Evolutionary conservation across 2,329 filamentous ascomycete species (phyloP).

Genomic region (Diplodia scrobiculata): DNA sequence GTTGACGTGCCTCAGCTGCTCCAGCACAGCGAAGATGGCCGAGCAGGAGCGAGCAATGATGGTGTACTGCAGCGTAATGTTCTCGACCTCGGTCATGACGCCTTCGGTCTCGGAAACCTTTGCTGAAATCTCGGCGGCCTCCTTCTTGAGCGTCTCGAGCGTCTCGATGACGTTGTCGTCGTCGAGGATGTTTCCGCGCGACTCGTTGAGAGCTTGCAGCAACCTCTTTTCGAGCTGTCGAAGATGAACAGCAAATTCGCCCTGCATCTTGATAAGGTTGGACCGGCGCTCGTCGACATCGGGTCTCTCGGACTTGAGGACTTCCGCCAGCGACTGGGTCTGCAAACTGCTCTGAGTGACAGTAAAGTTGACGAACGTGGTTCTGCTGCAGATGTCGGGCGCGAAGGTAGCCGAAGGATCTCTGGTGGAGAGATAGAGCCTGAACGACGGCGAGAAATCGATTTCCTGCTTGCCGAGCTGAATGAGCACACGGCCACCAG

Average conservation of each 20-base stretch:
- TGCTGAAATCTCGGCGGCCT: conserved; percentile 90
- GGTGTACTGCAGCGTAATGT: conserved; percentile 91
- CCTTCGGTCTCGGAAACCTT: conserved; percentile 98
- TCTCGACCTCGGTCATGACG: conserved; percentile 96
- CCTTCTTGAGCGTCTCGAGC: conserved; percentile 94
- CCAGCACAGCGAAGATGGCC: conserved; percentile 92
- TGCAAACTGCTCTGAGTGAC: conserved; percentile 98
- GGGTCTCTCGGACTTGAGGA: conserved; percentile 93
- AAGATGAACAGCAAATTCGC: conserved; percentile 98
- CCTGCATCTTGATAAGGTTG: conserved; percentile 97
- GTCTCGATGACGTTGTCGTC: conserved; percentile 98
- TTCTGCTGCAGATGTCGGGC: conserved; percentile 95
- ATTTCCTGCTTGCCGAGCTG: conserved; percentile 99
- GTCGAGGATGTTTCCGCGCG: conserved; percentile 94
- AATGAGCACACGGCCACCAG: conserved; percentile 94
- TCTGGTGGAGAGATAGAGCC: conserved; percentile 88
- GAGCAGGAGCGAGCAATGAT: conserved; percentile 93
- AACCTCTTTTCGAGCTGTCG: conserved; percentile 92
- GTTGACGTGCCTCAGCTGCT: conserved; percentile 96
- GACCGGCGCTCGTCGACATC: conserved; percentile 95
- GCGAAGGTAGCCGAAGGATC: conserved; percentile 95
- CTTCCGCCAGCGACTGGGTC: conserved; percentile 95
- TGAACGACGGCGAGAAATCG: conserved; percentile 96
- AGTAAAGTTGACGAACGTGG: conserved; percentile 99
- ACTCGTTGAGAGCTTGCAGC: conserved; percentile 93